These are phyloP conservation scores for Auricularia sp. DNA, from an alignment of 768 basidiomycete species.

Conservation along the genomic window DNA sequence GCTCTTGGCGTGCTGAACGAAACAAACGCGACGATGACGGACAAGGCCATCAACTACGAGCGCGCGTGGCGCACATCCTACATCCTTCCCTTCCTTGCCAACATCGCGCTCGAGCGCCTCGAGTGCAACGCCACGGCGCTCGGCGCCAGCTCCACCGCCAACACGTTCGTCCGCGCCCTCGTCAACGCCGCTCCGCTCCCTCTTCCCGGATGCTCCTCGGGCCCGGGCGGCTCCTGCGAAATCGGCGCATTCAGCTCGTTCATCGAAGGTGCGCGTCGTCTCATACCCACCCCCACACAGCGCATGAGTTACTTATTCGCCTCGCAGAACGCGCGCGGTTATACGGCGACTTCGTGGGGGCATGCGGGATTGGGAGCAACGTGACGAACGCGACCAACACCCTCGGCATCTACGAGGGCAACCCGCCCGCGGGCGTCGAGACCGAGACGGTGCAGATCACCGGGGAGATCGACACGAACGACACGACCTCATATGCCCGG, in stretches of 20 bases:
- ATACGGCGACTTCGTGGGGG: constrained; percentile 29
- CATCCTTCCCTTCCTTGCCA: constrained; percentile 31
- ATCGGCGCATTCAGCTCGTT: constrained; percentile 24
- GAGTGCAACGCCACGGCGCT: constrained; percentile 18
- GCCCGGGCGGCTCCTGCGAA: constrained; percentile 31
- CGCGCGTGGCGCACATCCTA: constrained; percentile 31
- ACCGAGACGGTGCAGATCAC: not conserved
- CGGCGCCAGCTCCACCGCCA: constrained; percentile 6
- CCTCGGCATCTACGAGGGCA: constrained; percentile 12
- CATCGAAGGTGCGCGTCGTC: constrained; percentile 13
- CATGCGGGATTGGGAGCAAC: constrained; percentile 22
- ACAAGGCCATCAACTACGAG: constrained; percentile 9
- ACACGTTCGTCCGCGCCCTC: constrained; percentile 29
- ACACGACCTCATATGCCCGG: not conserved
- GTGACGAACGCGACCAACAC: constrained; percentile 13
- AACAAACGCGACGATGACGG: constrained; percentile 11
- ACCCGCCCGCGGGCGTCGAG: not conserved
- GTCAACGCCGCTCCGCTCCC: constrained; percentile 32
- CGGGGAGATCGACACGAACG: not conserved
- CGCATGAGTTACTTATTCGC: no score
- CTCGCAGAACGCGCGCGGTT: constrained; percentile 12
- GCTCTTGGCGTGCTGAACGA: constrained; percentile 36
- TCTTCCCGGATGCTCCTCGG: constrained; percentile 29
- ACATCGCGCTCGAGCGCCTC: constrained; percentile 32
- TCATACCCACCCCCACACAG: not conserved